Evolutionary conservation across 805 yeast genomes (phyloP).

Genomic region (Torulaspora franciscae): DNA sequence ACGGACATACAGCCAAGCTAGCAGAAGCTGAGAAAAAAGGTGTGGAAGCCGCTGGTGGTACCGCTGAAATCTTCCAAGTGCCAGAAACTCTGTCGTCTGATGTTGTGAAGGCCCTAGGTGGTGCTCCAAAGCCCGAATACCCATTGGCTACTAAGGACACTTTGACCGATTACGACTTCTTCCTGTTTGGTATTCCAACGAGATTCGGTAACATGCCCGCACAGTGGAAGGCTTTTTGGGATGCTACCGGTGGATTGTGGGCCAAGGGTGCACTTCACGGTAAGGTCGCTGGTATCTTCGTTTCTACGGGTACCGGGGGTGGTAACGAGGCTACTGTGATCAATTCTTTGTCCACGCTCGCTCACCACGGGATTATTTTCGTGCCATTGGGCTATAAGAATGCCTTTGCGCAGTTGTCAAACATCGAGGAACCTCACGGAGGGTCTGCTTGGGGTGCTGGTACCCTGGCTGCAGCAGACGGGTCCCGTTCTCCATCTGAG

Average conservation of each 20-base stretch:
- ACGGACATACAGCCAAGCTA: conserved; percentile 67
- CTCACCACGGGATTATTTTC: conserved; percentile 76
- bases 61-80: conserved; percentile 70
- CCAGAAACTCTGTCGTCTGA: conserved; percentile 70
- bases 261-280: conserved; percentile 66
- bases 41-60: conserved; percentile 62
- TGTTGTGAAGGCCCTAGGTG: conserved; percentile 57
- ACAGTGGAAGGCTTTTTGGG: conserved; percentile 74
- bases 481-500: conserved; percentile 61
- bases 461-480: conserved; percentile 69
- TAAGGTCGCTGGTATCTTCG: conserved; percentile 69
- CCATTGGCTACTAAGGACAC: conserved; percentile 62
- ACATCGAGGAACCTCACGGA: conserved; percentile 66
- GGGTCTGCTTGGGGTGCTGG: conserved; percentile 89
- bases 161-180: conserved; percentile 66
- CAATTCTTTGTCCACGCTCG: conserved; percentile 57
- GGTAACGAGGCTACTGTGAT: conserved; percentile 74
- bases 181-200: conserved; percentile 81
- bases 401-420: conserved; percentile 49
- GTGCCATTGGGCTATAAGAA: conserved; percentile 73
- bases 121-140: conserved; percentile 53
- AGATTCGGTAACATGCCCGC: conserved; percentile 79
- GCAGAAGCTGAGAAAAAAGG: conserved; percentile 70
- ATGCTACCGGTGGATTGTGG: conserved; percentile 76
- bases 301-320: conserved; percentile 76